Percentiles rank a stretch among this genome's conserved stretches.
These are phyloP conservation scores for Meredithiella fracta DNA, from an alignment of 2,329 filamentous ascomycete genomes.

Conservation along the genomic window DNA sequence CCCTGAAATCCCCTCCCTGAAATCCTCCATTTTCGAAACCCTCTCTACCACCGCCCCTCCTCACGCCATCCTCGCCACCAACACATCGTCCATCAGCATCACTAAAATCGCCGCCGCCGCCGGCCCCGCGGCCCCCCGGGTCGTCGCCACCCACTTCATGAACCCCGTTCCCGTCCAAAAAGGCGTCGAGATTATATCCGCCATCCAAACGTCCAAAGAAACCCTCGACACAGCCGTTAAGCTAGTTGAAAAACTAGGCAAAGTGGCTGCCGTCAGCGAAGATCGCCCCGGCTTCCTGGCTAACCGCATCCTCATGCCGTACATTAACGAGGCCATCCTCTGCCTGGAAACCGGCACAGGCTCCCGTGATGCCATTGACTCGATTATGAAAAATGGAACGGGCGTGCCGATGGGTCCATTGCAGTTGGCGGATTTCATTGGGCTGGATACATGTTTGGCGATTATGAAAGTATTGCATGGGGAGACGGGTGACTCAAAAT, in stretches of 20 bases:
- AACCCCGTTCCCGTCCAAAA: slow-evolving; percentile 95
- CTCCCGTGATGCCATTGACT: slow-evolving; percentile 78
- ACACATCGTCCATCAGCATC: slow-evolving; percentile 97
- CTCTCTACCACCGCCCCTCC: slow-evolving; percentile 67
- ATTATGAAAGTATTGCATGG: slow-evolving; percentile 92
- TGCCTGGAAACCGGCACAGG: slow-evolving; percentile 91
- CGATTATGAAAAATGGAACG: slow-evolving; percentile 98
- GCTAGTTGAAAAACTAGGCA: slow-evolving; percentile 86
- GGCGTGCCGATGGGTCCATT: slow-evolving; percentile 97
- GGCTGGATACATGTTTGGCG: slow-evolving; percentile 83
- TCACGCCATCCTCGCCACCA: slow-evolving; percentile 85
- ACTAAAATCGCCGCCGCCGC: slow-evolving; percentile 88
- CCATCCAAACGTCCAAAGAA: slow-evolving; percentile 70
- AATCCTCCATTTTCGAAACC: slow-evolving; percentile 70
- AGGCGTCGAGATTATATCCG: slow-evolving; percentile 93
- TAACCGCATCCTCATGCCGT: slow-evolving; percentile 95
- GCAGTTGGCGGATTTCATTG: slow-evolving; percentile 89
- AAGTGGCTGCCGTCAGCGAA: slow-evolving; percentile 71
- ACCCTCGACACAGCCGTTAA: slow-evolving; percentile 70
- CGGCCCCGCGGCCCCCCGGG: slow-evolving; percentile 61
- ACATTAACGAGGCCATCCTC: slow-evolving; percentile 95
- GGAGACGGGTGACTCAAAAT: slow-evolving; percentile 92
- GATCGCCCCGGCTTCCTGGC: slow-evolving; percentile 90
- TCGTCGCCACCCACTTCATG: slow-evolving; percentile 97
- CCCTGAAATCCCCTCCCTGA: slow-evolving; percentile 76